These are phyloP conservation scores for Thermothielavioides terrestris DNA, from an alignment of 495 filamentous ascomycete species.

Conservation along the genomic window DNA sequence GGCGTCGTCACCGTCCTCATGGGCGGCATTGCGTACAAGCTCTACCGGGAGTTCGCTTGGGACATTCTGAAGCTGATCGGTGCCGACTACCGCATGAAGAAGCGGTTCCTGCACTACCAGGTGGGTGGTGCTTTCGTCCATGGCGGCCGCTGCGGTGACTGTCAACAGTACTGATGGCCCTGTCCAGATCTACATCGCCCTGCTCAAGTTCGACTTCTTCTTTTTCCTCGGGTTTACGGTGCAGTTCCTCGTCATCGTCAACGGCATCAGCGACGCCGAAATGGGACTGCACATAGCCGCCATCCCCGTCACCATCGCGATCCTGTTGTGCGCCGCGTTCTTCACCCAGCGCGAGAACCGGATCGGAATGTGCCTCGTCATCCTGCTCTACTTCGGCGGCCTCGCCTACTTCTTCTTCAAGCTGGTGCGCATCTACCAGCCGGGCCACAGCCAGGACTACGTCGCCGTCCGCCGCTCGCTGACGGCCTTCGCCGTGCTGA, in stretches of 20 bases:
- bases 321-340: conserved; percentile 74
- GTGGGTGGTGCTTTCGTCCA: too few species aligned
- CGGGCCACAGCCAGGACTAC: conserved; percentile 47
- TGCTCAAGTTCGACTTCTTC: conserved; percentile 99
- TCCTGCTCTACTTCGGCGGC: conserved; percentile 80
- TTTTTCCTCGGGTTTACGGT: conserved; percentile 98
- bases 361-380: conserved; percentile 66
- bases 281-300: conserved; percentile 81
- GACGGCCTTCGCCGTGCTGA: conserved; percentile 90
- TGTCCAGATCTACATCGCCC: conserved; percentile 83
- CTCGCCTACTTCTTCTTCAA: conserved; percentile 98
- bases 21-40: conserved; percentile 74
- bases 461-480: conserved; percentile 65
- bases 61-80: conserved; percentile 99
- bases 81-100: conserved; percentile 93
- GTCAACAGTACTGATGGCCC: not conserved
- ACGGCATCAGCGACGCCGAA: conserved; percentile 56
- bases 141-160: too few species aligned
- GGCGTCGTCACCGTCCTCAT: conserved; percentile 64
- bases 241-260: conserved; percentile 91
- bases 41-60: conserved; percentile 98
- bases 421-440: conserved; percentile 85
- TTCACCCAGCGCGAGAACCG: conserved; percentile 76
- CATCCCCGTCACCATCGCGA: conserved; percentile 80
- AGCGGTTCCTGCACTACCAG: conserved; percentile 92